Evolutionary conservation across 2,329 filamentous ascomycete species (phyloP).

Genomic region (Fusarium succisae): DNA sequence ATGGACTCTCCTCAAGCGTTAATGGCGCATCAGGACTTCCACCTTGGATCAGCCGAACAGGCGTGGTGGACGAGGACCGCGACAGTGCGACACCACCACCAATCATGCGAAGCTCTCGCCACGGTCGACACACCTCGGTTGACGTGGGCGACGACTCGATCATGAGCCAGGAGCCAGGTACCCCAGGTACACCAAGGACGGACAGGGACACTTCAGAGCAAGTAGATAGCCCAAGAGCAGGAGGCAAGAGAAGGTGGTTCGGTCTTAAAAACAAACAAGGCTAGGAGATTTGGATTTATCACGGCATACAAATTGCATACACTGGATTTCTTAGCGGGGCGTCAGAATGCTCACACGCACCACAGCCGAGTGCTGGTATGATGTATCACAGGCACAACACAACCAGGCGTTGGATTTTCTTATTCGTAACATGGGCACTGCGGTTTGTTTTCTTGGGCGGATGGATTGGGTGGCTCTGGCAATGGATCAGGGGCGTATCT

Average conservation of each 20-base stretch:
- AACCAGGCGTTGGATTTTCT: constrained; percentile 33
- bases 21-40: constrained; percentile 50
- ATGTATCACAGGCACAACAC: constrained; percentile 10
- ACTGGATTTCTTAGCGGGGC: constrained; percentile 6
- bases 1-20: constrained; percentile 29
- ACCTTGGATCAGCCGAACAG: constrained; percentile 51
- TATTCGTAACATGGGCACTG: constrained; percentile 21
- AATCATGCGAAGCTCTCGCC: constrained; percentile 59
- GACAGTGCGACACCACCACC: constrained; percentile 65
- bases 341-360: constrained; percentile 15
- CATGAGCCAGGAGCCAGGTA: constrained; percentile 24
- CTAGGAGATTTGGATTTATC: constrained; percentile 36
- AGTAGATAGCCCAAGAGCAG: constrained; percentile 35
- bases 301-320: constrained; percentile 17
- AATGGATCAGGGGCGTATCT: constrained; percentile 11
- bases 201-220: constrained; percentile 28
- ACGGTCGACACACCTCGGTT: constrained; percentile 42
- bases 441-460: constrained; percentile 14
- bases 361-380: neutral
- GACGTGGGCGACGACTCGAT: constrained; percentile 25
- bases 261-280: constrained; percentile 42
- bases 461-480: constrained; percentile 10
- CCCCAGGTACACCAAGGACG: constrained; percentile 31
- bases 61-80: constrained; percentile 53
- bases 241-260: constrained; percentile 51